Evolutionary conservation across 768 basidiomycete species (phyloP), one percentile per base, ranked within the genome.

Genomic region (Hypholoma sublateritium): DNA sequence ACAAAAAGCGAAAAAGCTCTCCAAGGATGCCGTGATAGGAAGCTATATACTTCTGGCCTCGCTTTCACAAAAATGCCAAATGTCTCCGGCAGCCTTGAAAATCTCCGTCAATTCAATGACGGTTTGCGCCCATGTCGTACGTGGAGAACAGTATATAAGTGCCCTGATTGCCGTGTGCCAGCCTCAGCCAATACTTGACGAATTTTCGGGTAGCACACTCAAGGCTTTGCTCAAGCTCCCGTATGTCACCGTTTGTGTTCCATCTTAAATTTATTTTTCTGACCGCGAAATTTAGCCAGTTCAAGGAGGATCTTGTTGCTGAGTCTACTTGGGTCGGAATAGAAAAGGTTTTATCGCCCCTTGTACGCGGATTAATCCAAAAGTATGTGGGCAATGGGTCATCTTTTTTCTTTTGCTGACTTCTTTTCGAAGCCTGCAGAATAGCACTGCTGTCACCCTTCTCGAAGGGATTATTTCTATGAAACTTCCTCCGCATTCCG

Each of bases 31-130:
- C 5, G 76, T 82, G 89, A 78, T 95, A 12, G 88, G 85, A 44
- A 84, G 82, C 61, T 90, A 88, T 63, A 80, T 93, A 56, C 77
- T 95, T 8, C 74, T 95, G 0, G 82, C 86, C 1, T 77, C 85
- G 0, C 76, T 95, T 21, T 84, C 89, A 0, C 84, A 85, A 60
- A 87, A 85, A 70, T 82, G 82, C 50, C 74, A 77, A 12, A 64
- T 95, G 34, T 77, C 83, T 1, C 61, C 82, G 0, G 66, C 81
- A 17, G 90, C 88, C 0, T 58, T 93, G 54, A 81, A 81, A 55
- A 76, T 79, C 2, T 80, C 93, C 17, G 58, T 92, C 8, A 67
- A 67, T 32, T 67, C 80, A 2, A 84, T 93, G 72, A 65, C 81
- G 4, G 70, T 72, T 17, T 81, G 79, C 62, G 83, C 82, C 5